Evolutionary conservation across 352 stramenopile genomes (phyloP), one percentile per base, ranked within the genome.

Genomic region (Thraustotheca clavata): DNA sequence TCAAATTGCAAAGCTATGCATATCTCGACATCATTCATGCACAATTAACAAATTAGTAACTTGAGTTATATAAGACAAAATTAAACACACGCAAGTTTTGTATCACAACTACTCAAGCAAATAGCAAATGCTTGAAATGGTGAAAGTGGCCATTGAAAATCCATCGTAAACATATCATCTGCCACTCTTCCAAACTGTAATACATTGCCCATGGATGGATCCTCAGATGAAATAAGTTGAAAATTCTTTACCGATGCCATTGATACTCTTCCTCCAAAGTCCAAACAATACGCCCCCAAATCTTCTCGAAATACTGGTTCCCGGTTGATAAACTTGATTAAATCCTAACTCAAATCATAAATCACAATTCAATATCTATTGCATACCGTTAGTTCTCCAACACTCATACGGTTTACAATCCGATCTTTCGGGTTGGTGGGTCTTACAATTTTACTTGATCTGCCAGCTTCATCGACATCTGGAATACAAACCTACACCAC

Each of bases 151-250:
- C 83, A 91, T 69, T 91, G 79, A 69, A 94, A 96, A 69, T 96
- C 87, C 80, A 96, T 92, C 57, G 86, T 92, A 61, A 94, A 96
- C 77, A 91, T 90, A 70, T 96, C 83, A 69, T 94, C 80, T 39
- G 94, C 81, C 29, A 96, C 85, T 60, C 86, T 85, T 18, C 85
- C 84, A 67, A 96, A 96, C 70, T 94, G 87, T 11, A 96, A 69
- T 24, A 94, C 87, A 59, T 92, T 91, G 52, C 81, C 80, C 83
- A 91, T 91, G 2, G 78, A 87, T 20, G 83, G 80, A 55, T 91
- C 83, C 40, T 92, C 79, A 16, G 79, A 76, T 60, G 86, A 88
- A 60, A 94, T 89, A 14, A 96, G 70, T 75, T 94, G 85, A 68
- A 96, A 92, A 67, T 96, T 94, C 67, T 96, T 95, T 2, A 91